phyloP scores from a whole-genome alignment of 2,329 filamentous ascomycete genomes.

The Pseudogymnoascus sp. region DNA sequence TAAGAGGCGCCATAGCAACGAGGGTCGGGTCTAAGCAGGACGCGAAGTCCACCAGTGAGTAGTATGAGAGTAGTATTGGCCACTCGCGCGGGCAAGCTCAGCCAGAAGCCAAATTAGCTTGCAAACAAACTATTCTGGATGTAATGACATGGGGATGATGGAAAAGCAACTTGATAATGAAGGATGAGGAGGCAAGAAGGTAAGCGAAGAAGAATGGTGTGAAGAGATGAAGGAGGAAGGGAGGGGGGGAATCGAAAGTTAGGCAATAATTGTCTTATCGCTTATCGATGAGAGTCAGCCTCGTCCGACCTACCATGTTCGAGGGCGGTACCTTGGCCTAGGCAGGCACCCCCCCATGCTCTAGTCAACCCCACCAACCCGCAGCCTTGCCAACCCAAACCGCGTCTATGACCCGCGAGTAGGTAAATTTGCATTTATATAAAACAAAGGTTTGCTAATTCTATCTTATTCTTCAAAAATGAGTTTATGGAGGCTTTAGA shows the following conservation, averaged over 20 bases:
- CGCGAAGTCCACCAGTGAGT: neutral
- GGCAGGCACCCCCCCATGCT: neutral
- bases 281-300: constrained; percentile 7
- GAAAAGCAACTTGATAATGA: neutral
- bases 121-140: neutral
- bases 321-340: neutral
- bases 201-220: neutral
- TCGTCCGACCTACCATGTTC: constrained; percentile 1
- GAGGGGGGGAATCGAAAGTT: neutral
- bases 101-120: neutral
- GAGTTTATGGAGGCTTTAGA: neutral
- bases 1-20: neutral
- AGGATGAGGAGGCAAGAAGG: neutral
- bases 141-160: neutral
- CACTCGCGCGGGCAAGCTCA: neutral
- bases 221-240: constrained; percentile 2
- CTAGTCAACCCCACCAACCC: constrained; percentile 4
- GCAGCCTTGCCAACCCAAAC: neutral
- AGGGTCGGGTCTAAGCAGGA: neutral
- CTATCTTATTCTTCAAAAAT: neutral
- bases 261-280: constrained; percentile 11
- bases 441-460: neutral
- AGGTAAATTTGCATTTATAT: neutral
- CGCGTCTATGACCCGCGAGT: neutral
- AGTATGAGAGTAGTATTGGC: neutral